A percentile compares a stretch with the other conserved stretches of the same genome.
Evolutionary conservation across 2,329 filamentous ascomycete genomes (phyloP).

Genomic region (Zasmidium angulare): DNA sequence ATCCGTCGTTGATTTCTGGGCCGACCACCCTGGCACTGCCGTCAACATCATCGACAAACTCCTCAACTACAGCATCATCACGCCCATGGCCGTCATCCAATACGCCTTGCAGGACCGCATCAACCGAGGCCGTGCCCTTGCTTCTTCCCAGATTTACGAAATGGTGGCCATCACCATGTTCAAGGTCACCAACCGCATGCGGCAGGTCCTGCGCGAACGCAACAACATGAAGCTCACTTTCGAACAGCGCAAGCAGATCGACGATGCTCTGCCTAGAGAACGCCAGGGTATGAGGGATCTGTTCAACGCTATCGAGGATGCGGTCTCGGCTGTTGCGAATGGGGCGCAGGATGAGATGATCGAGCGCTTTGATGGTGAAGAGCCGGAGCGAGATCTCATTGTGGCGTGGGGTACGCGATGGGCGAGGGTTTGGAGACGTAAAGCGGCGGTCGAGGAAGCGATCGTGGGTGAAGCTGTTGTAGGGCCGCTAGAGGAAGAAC

Average conservation of each 20-base stretch:
- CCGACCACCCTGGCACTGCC: slow-evolving; percentile 84
- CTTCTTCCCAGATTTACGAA: slow-evolving; percentile 79
- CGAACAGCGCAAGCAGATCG: slow-evolving; percentile 60
- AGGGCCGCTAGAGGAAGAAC: slow-evolving; percentile 43
- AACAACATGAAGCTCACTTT: slow-evolving; percentile 57
- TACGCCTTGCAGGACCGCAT: slow-evolving; percentile 77
- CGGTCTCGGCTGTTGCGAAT: slow-evolving; percentile 68
- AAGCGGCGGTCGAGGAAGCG: slow-evolving; percentile 81
- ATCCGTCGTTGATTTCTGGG: slow-evolving; percentile 90
- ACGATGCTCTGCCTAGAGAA: slow-evolving; percentile 69
- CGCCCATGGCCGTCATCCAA: slow-evolving; percentile 78
- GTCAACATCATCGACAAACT: slow-evolving; percentile 94
- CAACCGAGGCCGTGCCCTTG: slow-evolving; percentile 57
- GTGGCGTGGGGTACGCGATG: slow-evolving; percentile 81
- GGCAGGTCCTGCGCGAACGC: slow-evolving; percentile 70
- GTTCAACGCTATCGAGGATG: slow-evolving; percentile 78
- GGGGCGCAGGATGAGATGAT: slow-evolving; percentile 74
- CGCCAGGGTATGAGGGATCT: slow-evolving; percentile 73
- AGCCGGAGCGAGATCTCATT: slow-evolving; percentile 64
- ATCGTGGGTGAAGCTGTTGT: slow-evolving; percentile 59
- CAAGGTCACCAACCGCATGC: slow-evolving; percentile 84
- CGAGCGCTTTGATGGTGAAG: slow-evolving; percentile 61
- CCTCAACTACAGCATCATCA: slow-evolving; percentile 93
- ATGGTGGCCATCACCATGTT: slow-evolving; percentile 83
- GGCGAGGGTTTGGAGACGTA: slow-evolving; percentile 79